Evolutionary conservation across 2,329 filamentous ascomycete genomes (phyloP).

Genomic region (Aureobasidium sp.): DNA sequence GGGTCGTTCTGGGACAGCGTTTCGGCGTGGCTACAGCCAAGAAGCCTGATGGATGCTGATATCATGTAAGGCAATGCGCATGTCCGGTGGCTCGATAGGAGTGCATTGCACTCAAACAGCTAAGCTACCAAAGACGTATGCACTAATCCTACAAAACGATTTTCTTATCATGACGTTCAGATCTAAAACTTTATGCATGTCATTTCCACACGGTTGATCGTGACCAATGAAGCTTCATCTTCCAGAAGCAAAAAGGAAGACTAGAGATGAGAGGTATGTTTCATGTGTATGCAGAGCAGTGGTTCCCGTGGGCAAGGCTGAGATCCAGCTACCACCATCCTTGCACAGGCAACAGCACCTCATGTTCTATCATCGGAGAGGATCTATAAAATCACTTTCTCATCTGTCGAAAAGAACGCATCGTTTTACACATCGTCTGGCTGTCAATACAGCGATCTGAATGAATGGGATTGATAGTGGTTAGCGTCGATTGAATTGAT

Average conservation of each 20-base stretch:
- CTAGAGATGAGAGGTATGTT: neutral
- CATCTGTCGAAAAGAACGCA: no score
- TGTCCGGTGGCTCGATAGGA: neutral
- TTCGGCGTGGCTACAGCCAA: constrained; percentile 46
- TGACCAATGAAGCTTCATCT: neutral
- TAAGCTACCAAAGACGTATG: neutral
- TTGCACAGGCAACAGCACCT: neutral
- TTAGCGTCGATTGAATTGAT: neutral
- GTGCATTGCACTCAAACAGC: neutral
- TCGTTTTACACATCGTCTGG: no score
- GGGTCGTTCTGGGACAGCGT: constrained; percentile 49
- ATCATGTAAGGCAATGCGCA: neutral
- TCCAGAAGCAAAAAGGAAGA: constrained; percentile 7
- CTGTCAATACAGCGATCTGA: neutral
- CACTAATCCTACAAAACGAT: neutral
- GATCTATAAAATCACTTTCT: no score
- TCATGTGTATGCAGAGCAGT: constrained; percentile 9
- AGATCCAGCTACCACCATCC: neutral
- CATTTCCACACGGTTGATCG: neutral
- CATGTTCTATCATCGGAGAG: neutral
- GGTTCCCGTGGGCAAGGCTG: neutral
- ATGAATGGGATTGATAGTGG: neutral
- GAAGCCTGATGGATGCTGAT: constrained; percentile 21
- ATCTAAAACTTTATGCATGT: neutral
- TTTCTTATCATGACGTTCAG: neutral